Evolutionary conservation across 345 rosid species (phyloP), one percentile per base, ranked within the genome.

Genomic region (Gossypium arboreum): DNA sequence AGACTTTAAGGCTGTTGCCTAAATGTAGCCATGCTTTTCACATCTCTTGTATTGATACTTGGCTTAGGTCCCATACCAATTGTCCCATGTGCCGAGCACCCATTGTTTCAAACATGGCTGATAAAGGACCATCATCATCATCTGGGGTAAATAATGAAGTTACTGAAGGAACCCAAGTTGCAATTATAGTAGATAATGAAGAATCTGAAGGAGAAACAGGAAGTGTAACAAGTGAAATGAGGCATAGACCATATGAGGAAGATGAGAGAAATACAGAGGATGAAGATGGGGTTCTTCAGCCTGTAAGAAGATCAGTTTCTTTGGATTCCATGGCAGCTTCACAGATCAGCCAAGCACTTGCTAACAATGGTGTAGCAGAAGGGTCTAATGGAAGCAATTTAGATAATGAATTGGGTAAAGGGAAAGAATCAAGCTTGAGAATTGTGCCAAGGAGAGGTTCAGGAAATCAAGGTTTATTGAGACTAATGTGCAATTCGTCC

Each of bases 1-100:
- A 90, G 75, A 82, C 80, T 12, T 81, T 92, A 15, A 81, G 90
- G 61, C 71, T 92, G 74, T 56, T 92, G 71, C 97, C 94, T 5
- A 92, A 90, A 80, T 92, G 97, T 68, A 88, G 62, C 75, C 97
- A 92, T 43, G 94, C 94, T 72, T 92, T 92, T 77, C 97, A 92
- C 61, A 24, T 88, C 11, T 73, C 85, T 44, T 92, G 97, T 76
- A 90, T 92, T 17, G 97, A 92, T 60, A 86, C 92, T 11, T 92
- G 97, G 97, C 89, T 92, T 43, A 79, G 80, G 39, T 88, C 92
- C 15, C 97, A 90, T 77, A 88, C 87, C 8, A 89, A 78, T 22
- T 91, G 93, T 16, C 93, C 92, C 4, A 41, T 89, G 50, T 89
- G 94, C 71, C 90, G 92, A 2, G 87, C 92, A 50, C 87, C 97